A percentile compares a stretch with the other conserved stretches of the same genome.
phyloP scores from a whole-genome alignment of 805 yeast species.

The Sugiyamaella mastotermitis region DNA sequence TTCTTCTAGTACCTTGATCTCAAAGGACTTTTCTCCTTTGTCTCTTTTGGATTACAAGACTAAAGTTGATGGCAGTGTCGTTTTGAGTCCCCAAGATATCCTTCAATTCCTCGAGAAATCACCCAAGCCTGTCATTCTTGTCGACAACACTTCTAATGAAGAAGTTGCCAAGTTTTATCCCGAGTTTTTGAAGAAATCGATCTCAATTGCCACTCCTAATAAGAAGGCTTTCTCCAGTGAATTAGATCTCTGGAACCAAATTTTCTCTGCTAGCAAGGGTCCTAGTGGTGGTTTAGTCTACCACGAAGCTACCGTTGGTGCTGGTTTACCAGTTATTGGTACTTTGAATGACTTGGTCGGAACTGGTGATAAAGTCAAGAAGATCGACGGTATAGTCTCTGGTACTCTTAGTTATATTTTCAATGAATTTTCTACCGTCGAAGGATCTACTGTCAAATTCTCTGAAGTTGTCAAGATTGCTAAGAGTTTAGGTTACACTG shows the following conservation, averaged over 20 bases:
- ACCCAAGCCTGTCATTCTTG: conserved; percentile 69
- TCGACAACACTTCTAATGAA: conserved; percentile 91
- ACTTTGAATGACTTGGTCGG: conserved; percentile 81
- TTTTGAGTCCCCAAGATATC: conserved; percentile 53
- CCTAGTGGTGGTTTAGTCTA: conserved; percentile 71
- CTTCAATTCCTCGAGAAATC: conserved; percentile 58
- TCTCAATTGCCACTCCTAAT: conserved; percentile 96
- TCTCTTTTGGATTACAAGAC: conserved; percentile 40
- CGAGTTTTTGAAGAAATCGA: conserved; percentile 62
- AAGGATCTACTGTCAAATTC: conserved; percentile 55
- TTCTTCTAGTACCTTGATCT: conserved; percentile 60
- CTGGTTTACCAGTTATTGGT: conserved; percentile 91
- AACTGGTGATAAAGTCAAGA: conserved; percentile 90
- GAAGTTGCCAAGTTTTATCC: conserved; percentile 74
- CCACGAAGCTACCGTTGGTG: conserved; percentile 99
- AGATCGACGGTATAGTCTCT: conserved; percentile 92
- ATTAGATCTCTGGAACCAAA: conserved; percentile 65
- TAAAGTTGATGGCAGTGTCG: conserved; percentile 41
- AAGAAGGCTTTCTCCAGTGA: conserved; percentile 92
- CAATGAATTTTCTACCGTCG: conserved; percentile 79
- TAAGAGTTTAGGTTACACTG: conserved; percentile 89
- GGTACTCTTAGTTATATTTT: conserved; percentile 95
- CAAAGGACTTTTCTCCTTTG: conserved; percentile 66
- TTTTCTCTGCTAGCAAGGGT: conserved; percentile 51
- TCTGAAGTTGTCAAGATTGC: conserved; percentile 88